Base-by-base conservation (phyloP, 2,329 filamentous ascomycete species). In the Periglandula ipomoeae region DNA sequence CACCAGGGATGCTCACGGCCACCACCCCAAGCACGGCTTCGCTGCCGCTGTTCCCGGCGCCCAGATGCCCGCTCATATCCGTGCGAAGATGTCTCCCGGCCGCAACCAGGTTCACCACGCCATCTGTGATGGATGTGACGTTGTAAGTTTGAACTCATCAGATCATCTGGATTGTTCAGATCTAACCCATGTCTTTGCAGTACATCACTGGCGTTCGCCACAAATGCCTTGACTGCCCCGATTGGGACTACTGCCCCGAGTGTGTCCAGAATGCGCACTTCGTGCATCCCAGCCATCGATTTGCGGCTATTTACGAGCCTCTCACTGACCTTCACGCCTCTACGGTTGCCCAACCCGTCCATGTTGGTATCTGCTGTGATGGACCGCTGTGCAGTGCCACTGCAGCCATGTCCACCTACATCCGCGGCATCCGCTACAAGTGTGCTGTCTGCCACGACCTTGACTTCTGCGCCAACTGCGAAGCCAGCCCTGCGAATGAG, bases 191-290 rank as follows among this genome's bases (percentile, higher is more conserved):
- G 23, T 22, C 23, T 20, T n/a, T 26, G 15, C 34, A 62, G 76
- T 82, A 81, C 65, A 93, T 98, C 60, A 75, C 78, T 58, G 94
- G 93, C 58, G 77, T 95, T 50, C 91, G 93, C 58, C 85, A 97
- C 79, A 98, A 98, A 76, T 98, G 93, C 66, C 75, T 97, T 55
- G 84, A 89, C 64, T 98, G 93, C 73, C 93, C 94, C 39, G 93
- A 98, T 67, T 98, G 89, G 86, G 93, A 98, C 62, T 97, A 87
- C 70, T 98, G 93, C 73, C 76, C 78, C 22, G 73, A 79, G 8
- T 98, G 94, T 68, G 67, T 88, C 50, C 69, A 75, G 58, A 79
- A 76, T 56, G 84, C 87, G 40, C 67, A 70, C 52, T 75, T 81
- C 58, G 81, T 78, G 44, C 94, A 98, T 65, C 81, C 87, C 17